Percentiles rank a stretch among this genome's conserved stretches.
These are phyloP conservation scores for Toxicodendron radicans DNA, from an alignment of 345 rosid species.

Conservation along the genomic window DNA sequence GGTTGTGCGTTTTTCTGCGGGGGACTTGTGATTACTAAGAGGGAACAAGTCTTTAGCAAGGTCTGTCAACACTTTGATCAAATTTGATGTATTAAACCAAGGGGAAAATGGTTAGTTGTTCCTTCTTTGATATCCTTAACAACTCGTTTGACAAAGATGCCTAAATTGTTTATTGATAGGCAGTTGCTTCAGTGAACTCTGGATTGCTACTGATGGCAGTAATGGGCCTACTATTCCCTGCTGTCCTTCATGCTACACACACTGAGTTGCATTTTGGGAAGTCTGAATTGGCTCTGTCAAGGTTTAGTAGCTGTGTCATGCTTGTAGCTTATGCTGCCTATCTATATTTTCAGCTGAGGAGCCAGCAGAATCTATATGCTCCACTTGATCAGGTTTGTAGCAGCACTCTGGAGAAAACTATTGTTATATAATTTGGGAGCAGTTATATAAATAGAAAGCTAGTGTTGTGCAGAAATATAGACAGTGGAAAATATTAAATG, in stretches of 20 bases:
- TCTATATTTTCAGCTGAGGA: constrained; percentile 48
- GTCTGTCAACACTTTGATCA: constrained; percentile 20
- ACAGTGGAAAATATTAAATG: too few species aligned
- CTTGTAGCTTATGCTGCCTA: constrained; percentile 50
- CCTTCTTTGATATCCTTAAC: too few species aligned
- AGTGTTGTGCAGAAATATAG: too few species aligned
- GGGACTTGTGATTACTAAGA: constrained; percentile 39
- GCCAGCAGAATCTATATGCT: constrained; percentile 23
- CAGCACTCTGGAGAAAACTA: background rate
- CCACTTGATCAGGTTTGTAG: constrained; percentile 32
- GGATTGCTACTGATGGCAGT: constrained; percentile 52
- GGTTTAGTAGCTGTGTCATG: constrained; percentile 55
- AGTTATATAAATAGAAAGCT: too few species aligned
- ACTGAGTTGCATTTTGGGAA: constrained; percentile 49
- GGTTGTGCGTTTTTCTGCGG: constrained; percentile 58
- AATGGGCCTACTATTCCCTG: constrained; percentile 49
- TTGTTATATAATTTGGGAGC: too few species aligned
- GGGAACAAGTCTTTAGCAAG: constrained; percentile 46
- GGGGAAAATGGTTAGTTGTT: background rate
- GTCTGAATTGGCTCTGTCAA: constrained; percentile 54
- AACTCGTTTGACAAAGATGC: background rate
- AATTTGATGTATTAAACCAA: background rate
- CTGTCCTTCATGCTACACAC: constrained; percentile 51
- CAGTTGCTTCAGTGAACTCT: constrained; percentile 42
- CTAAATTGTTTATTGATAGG: constrained; percentile 31